Base-by-base conservation (phyloP, 495 filamentous ascomycete genomes). In the Pseudevernia furfuracea region DNA sequence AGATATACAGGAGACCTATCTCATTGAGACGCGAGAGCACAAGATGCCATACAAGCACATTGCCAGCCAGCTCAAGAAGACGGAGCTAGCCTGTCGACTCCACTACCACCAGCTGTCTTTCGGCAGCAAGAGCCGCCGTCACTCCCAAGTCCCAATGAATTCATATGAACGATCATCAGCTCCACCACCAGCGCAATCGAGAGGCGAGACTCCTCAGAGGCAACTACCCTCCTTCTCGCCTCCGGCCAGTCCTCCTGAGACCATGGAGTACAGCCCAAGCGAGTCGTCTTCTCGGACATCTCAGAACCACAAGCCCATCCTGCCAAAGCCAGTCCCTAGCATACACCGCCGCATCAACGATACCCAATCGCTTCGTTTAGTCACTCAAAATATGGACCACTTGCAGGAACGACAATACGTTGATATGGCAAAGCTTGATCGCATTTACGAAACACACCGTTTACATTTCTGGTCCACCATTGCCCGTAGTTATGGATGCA, bases 11-110 rank as follows among this genome's bases (percentile, higher is more conserved):
- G 89, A 92, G 78, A 82, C 86, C n/a, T 92, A 92, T 73, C 85
- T 92, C 44, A 82, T 92, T 66, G 87, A 90, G 72, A 92, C 89
- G 65, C 86, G 89, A 48, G 82, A 88, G 72, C 87, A 91, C 68
- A 91, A 91, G 77, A 89, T 92, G 84, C 89, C 89, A 1, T 92
- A 92, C 76, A 92, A 92, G 81, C 89, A 92, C 69, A 92, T 92
- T 71, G 89, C 89, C 63, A 83, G 85, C 63, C 85, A 91, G 68
- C 76, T 92, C 66, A 90, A 91, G 75, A 92, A 92, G 79, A 92
- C 89, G 7, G 89, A 92, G 78, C 77, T 92, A 64, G 89, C 89
- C 60, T 92, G 89, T 74, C 89, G 89, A 60, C 82, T 92, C 48
- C 89, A 92, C 71, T 92, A 89, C 71, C 89, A 92, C 67, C 89